A percentile compares a stretch with the other conserved stretches of the same genome.
Evolutionary conservation across 352 stramenopile genomes (phyloP).

Genomic region (Phytophthora kernoviae): DNA sequence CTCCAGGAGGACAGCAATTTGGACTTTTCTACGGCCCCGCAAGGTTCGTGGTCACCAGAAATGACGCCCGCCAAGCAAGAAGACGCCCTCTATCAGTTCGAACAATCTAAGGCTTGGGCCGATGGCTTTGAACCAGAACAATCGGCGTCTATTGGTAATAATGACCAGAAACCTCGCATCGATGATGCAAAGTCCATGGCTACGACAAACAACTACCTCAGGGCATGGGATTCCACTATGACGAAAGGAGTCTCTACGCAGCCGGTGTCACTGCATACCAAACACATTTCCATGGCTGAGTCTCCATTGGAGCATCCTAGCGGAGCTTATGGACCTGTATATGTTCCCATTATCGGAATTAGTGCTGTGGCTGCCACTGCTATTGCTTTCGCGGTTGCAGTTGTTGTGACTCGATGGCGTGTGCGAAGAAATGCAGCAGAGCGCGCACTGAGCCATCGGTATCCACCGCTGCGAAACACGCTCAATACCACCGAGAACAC

Average conservation of each 20-base stretch:
- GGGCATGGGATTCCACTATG: conserved; percentile 1
- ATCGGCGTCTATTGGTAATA: background rate
- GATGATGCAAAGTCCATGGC: conserved; percentile 17
- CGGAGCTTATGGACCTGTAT: background rate
- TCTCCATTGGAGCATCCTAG: background rate
- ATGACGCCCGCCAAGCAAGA: background rate
- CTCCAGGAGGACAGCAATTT: conserved; percentile 42
- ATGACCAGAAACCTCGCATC: background rate
- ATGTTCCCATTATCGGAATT: conserved; percentile 7
- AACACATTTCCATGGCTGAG: background rate
- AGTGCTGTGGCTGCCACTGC: conserved; percentile 5
- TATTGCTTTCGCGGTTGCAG: conserved; percentile 13
- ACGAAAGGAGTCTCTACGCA: background rate
- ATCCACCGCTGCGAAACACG: conserved; percentile 6
- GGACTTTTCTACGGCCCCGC: conserved; percentile 16
- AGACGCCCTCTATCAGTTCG: background rate
- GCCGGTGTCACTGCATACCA: conserved; percentile 8
- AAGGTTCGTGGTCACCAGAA: background rate
- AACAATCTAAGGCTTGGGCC: conserved; percentile 5
- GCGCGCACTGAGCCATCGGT: background rate
- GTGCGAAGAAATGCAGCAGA: conserved; percentile 6
- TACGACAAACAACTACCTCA: conserved; percentile 11
- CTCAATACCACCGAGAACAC: conserved; percentile 6
- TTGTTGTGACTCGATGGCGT: conserved; percentile 12
- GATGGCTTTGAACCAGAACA: background rate